Base-by-base conservation (phyloP, 768 basidiomycete species). In the Boletus rufocinnamomeus region DNA sequence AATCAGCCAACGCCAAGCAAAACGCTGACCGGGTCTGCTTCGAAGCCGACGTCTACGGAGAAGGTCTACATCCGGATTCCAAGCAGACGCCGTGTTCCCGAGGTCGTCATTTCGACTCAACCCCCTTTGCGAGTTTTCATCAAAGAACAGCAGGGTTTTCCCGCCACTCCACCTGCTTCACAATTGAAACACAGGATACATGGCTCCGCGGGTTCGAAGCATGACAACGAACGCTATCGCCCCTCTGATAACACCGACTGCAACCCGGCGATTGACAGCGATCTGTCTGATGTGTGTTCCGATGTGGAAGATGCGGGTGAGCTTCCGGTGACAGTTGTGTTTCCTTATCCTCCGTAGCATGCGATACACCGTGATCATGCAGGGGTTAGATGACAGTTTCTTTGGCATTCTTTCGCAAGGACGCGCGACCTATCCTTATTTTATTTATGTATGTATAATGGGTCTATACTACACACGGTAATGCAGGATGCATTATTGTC, bases 341-440 rank as follows among this genome's bases (percentile, higher is more conserved):
- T 50, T 41, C 37, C 60, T 52, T 62, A 59, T 62, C 34, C 56
- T 50, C 59, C 55, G 17, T 68, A 72, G 50, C 44, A 61, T 56
- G 34, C 45, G 47, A 27, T 57, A 48, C 60, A 58, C 34, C 43
- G 8, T 32, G 48, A 49, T 50, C 59, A n/a, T n/a, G n/a, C n/a
- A 49, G 30, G 49, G 44, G 27, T 58, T 55, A 40, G 63, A 65
- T 45, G 55, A 49, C 48, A 40, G 38, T 64, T 35, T 57, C 46
- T 17, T 38, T 56, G 56, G 34, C 27, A 58, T 54, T 60, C 41
- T 47, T 52, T 21, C 17, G 30, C 38, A 51, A 25, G 57, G 59
- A 66, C 64, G 60, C 44, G 54, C 56, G 50, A 50, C 38, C 51
- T 72, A 72, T 72, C 66, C 61, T 72, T 72, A 72, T 72, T 69